Base-by-base conservation (phyloP, 139 green algal genomes). In the Edaphochlamys debaryana region DNA sequence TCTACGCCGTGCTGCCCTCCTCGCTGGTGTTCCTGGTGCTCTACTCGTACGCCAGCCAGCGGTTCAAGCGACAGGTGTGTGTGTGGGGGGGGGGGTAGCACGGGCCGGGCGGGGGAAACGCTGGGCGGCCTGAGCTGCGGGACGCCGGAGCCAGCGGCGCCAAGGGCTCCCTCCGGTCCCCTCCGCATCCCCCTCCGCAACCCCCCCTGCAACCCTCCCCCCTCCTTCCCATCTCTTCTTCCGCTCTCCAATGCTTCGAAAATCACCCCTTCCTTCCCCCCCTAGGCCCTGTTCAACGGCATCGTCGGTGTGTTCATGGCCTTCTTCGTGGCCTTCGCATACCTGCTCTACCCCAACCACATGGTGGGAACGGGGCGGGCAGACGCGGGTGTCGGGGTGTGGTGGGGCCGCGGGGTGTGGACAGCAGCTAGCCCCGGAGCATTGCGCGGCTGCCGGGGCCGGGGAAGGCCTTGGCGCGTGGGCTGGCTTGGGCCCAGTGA, bases 1-100 rank as follows among this genome's bases (percentile, higher is more conserved):
- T 98, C 19, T 98, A 98, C 82, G 96, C 90, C n/a, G 96, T 98
- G 37, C 90, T 98, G 72, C 96, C 96, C 23, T 81, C 77, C 37
- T 97, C 93, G 15, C 66, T 98, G 15, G 22, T 97, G 36, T 98
- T 99, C 88, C 89, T 98, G 70, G 74, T 96, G 13, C 38, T 86
- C 30, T 96, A 95, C 83, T 93, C 92, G 0, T 89, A 83, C 25
- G 92, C 92, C 22, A 93, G 88, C 4, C 90, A 96, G 79, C 79
- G 74, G 29, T 92, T 97, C 58, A 41, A 40, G 41, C 9, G 75
- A 15, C 75, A 81, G 75, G 75, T 81, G 36, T 2, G 70, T 3
- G 25, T 7, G 36, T 15, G 3, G 36, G 9, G 36, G 60, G 22
- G n/a, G 20, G 9, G 0, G 25, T 13, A 30, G 38, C 2, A 5